phyloP scores from a whole-genome alignment of 2,329 filamentous ascomycete genomes.

The Colletotrichum sidae region DNA sequence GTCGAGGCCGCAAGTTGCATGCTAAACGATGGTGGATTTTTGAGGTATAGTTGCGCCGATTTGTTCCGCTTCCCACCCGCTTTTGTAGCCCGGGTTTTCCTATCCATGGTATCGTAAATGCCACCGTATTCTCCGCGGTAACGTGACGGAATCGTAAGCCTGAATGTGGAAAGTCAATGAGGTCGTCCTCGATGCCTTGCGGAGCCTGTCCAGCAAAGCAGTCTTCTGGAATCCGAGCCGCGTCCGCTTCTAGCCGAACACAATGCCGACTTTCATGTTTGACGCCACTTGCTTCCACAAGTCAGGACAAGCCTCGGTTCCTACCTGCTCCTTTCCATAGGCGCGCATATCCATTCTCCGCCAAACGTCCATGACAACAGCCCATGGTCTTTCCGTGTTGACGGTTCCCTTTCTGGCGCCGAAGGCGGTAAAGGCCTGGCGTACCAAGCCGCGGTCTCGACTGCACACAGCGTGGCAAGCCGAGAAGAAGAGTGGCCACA shows the following conservation, averaged over 20 bases:
- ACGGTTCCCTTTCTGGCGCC: constrained; percentile 30
- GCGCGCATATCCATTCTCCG: constrained; percentile 36
- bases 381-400: constrained; percentile 36
- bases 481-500: constrained; percentile 36
- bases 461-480: constrained; percentile 37
- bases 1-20: neutral
- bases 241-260: constrained; percentile 30
- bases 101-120: constrained; percentile 1
- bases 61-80: neutral
- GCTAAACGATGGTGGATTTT: constrained; percentile 21
- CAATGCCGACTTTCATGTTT: constrained; percentile 34
- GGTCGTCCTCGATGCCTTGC: neutral
- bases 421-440: constrained; percentile 36
- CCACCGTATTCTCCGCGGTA: neutral
- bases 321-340: constrained; percentile 26
- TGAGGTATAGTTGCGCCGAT: constrained; percentile 8
- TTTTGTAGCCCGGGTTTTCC: neutral
- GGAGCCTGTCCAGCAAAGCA: neutral
- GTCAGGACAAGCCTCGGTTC: constrained; percentile 28
- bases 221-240: neutral
- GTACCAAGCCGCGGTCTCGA: constrained; percentile 35
- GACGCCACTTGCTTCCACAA: constrained; percentile 35
- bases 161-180: neutral
- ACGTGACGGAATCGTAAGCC: neutral
- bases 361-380: constrained; percentile 36